A percentile compares a stretch with the other conserved stretches of the same genome.
Conservation (phyloP, 1,139 yeast genomes). For the Saccharomyces hybrid region DNA sequence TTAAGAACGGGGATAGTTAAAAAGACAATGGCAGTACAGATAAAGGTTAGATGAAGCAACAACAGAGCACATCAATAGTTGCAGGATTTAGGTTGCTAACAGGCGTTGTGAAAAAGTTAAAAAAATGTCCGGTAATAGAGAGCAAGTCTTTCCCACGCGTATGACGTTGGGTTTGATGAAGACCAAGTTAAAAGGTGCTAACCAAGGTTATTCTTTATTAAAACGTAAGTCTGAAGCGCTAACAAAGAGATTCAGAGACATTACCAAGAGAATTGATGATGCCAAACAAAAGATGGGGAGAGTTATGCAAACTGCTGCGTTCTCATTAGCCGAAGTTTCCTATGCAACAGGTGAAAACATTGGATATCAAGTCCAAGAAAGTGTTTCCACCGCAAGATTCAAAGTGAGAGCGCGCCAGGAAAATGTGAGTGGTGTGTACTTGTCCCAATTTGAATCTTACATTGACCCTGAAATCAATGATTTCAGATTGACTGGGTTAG, state of each 20-base stretch:
- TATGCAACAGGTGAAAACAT: conserved; percentile 96
- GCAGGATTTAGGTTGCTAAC: background rate
- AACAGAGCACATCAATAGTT: background rate
- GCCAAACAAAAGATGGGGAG: conserved; percentile 96
- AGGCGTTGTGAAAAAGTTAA: conserved; percentile 15
- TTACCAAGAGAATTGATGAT: conserved; percentile 88
- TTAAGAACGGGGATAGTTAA: background rate
- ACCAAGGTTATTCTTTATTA: conserved; percentile 87
- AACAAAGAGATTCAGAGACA: conserved; percentile 92
- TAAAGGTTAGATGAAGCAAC: background rate
- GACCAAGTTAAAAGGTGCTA: conserved; percentile 92
- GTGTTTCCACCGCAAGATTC: conserved; percentile 84
- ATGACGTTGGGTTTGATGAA: conserved; percentile 96
- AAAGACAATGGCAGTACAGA: conserved; percentile 1
- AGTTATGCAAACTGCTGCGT: conserved; percentile 97
- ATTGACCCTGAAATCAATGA: conserved; percentile 83
- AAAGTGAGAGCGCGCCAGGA: conserved; percentile 89
- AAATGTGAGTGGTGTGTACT: conserved; percentile 89
- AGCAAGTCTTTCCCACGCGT: conserved; percentile 91
- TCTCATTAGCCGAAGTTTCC: conserved; percentile 92
- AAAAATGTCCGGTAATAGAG: conserved; percentile 44
- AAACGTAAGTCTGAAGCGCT: conserved; percentile 96
- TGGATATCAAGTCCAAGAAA: conserved; percentile 91
- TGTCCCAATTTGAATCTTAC: conserved; percentile 86
- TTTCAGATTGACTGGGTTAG: conserved; percentile 92